A percentile compares a stretch with the other conserved stretches of the same genome.
These are phyloP conservation scores for Hemisphaericaspora xylanilytica DNA, from an alignment of 1,139 yeast genomes.

Conservation along the genomic window DNA sequence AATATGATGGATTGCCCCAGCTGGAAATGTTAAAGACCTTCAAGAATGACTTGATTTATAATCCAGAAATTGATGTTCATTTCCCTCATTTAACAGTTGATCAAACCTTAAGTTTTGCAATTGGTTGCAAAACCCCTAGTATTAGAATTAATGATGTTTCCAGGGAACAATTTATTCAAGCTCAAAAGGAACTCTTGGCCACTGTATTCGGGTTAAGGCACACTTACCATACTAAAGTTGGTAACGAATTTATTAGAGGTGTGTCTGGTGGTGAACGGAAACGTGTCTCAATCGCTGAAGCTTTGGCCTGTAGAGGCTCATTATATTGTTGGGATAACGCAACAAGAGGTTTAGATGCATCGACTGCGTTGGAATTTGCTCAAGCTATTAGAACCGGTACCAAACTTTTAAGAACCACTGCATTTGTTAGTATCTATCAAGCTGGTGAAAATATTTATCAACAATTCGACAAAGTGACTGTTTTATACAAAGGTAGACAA, in stretches of 20 bases:
- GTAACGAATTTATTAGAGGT: conserved; percentile 60
- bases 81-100: conserved; percentile 65
- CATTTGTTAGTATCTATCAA: conserved; percentile 62
- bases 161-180: conserved; percentile 46
- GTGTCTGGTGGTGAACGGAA: conserved; percentile 86
- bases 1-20: conserved; percentile 52
- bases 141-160: conserved; percentile 48
- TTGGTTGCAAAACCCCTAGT: conserved; percentile 60
- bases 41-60: conserved; percentile 54
- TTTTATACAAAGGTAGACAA: conserved; percentile 57
- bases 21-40: conserved; percentile 47
- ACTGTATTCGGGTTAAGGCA: conserved; percentile 54
- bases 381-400: conserved; percentile 63
- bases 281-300: conserved; percentile 75
- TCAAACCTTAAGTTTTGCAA: conserved; percentile 59
- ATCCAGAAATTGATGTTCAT: conserved; percentile 61
- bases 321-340: conserved; percentile 74
- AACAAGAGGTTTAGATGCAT: conserved; percentile 76
- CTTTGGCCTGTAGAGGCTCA: conserved; percentile 55
- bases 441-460: conserved; percentile 67
- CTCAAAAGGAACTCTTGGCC: conserved; percentile 49
- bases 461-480: conserved; percentile 62
- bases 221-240: conserved; percentile 25
- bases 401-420: conserved; percentile 52
- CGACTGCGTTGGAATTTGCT: conserved; percentile 67